These are phyloP conservation scores for Lizonia empirigonia DNA, from an alignment of 2,329 filamentous ascomycete genomes.

Conservation along the genomic window DNA sequence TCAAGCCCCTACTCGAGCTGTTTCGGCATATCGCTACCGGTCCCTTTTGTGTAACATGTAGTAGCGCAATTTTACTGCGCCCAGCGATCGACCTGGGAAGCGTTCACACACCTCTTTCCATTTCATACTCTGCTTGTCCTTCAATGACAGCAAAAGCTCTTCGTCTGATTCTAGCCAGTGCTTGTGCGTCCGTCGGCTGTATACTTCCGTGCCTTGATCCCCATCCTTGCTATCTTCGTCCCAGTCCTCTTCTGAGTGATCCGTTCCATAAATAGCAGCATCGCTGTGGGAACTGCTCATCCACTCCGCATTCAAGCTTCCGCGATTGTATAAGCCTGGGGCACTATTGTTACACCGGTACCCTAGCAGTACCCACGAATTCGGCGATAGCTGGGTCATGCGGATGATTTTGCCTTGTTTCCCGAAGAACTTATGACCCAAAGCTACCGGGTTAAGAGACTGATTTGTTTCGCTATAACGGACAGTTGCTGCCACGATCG, in stretches of 20 bases:
- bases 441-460: constrained; percentile 4
- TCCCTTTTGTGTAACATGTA: constrained; percentile 14
- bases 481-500: constrained; percentile 19
- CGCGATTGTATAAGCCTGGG: constrained; percentile 7
- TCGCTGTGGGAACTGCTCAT: constrained; percentile 14
- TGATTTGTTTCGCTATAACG: constrained; percentile 10
- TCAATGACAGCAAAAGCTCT: constrained; percentile 18
- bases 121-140: constrained; percentile 16
- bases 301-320: constrained; percentile 16
- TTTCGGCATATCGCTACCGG: too few species aligned
- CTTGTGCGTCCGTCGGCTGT: constrained; percentile 12
- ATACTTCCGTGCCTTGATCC: constrained; percentile 11
- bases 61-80: constrained; percentile 21
- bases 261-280: constrained; percentile 14
- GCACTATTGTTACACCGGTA: constrained; percentile 11
- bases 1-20: too few species aligned
- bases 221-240: constrained; percentile 15
- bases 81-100: constrained; percentile 12
- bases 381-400: background rate
- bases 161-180: constrained; percentile 19
- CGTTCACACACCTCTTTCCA: constrained; percentile 20
- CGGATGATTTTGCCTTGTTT: constrained; percentile 11
- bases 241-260: constrained; percentile 15
- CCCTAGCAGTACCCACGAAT: constrained; percentile 20
- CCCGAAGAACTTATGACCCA: constrained; percentile 12